Evolutionary conservation across 2,329 filamentous ascomycete genomes (phyloP).

Genomic region (Aaosphaeria arxii): DNA sequence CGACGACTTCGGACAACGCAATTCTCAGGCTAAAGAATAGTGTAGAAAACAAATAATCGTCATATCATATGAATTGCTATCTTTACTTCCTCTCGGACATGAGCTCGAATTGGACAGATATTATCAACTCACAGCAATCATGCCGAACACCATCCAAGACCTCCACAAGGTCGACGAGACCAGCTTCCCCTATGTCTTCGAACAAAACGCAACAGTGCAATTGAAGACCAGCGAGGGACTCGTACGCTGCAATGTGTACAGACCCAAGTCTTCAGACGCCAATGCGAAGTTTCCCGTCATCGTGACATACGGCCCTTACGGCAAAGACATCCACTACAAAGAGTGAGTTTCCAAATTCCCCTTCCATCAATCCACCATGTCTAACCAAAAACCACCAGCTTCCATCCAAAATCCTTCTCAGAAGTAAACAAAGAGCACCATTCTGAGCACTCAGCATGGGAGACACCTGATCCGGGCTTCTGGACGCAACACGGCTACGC

Average conservation of each 20-base stretch:
- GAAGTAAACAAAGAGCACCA: slow-evolving; percentile 40
- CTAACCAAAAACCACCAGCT: slow-evolving; percentile 27
- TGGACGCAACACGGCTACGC: slow-evolving; percentile 26
- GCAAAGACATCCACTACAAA: slow-evolving; percentile 67
- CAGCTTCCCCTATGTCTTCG: slow-evolving; percentile 47
- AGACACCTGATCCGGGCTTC: slow-evolving; percentile 34
- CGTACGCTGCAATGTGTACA: slow-evolving; percentile 51
- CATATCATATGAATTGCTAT: too few relatives aligned
- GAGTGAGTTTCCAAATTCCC: slow-evolving; percentile 29
- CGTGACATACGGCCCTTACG: slow-evolving; percentile 71
- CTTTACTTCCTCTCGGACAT: too few relatives aligned
- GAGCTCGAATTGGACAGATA: too few relatives aligned
- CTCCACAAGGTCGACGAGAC: slow-evolving; percentile 30
- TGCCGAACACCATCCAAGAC: slow-evolving; percentile 31
- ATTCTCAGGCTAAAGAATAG: too few relatives aligned
- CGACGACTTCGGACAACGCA: too few relatives aligned
- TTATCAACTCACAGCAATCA: slow-evolving; percentile 3
- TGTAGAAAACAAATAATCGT: too few relatives aligned
- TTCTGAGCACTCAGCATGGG: slow-evolving; percentile 39
- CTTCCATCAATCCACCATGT: neutral
- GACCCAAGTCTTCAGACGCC: slow-evolving; percentile 40
- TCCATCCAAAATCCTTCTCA: slow-evolving; percentile 49
- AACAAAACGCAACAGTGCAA: slow-evolving; percentile 48
- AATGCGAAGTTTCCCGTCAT: slow-evolving; percentile 54
- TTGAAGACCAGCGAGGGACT: slow-evolving; percentile 42